These are phyloP conservation scores for Trichoderma gracile DNA, from an alignment of 2,329 filamentous ascomycete species.

Conservation along the genomic window DNA sequence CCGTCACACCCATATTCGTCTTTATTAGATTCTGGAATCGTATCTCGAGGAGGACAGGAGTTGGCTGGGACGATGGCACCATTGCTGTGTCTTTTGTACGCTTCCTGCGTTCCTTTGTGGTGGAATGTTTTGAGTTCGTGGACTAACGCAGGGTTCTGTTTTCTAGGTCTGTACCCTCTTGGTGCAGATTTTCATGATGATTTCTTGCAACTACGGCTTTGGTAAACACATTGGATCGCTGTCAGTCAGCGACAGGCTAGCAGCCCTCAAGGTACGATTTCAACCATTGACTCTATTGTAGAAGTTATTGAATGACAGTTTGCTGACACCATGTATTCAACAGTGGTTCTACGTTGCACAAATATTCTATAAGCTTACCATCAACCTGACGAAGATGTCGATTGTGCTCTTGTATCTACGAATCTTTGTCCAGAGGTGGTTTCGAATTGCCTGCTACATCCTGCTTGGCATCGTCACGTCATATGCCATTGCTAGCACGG, in stretches of 20 bases:
- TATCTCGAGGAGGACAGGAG: slow-evolving; percentile 38
- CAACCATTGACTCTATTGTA: neutral
- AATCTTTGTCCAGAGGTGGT: slow-evolving; percentile 52
- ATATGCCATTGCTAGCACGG: slow-evolving; percentile 49
- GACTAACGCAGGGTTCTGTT: neutral
- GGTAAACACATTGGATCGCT: slow-evolving; percentile 44
- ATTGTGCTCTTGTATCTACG: slow-evolving; percentile 56
- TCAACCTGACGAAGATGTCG: slow-evolving; percentile 55
- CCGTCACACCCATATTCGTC: slow-evolving; percentile 45
- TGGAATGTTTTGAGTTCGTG: neutral
- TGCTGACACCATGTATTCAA: neutral
- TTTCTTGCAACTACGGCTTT: slow-evolving; percentile 45
- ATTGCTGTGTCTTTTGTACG: slow-evolving; percentile 46
- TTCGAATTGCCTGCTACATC: slow-evolving; percentile 45
- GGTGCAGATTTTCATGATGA: slow-evolving; percentile 44
- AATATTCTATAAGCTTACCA: slow-evolving; percentile 55
- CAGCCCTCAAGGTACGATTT: slow-evolving; percentile 41
- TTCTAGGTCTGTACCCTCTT: slow-evolving; percentile 39
- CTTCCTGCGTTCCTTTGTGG: neutral
- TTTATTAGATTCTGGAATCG: slow-evolving; percentile 44
- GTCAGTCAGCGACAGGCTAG: slow-evolving; percentile 37
- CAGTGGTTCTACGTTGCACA: slow-evolving; percentile 55
- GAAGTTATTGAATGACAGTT: neutral
- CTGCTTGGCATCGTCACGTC: slow-evolving; percentile 46
- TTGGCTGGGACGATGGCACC: slow-evolving; percentile 47